Percentiles rank a stretch among this genome's conserved stretches.
phyloP scores from a whole-genome alignment of 495 filamentous ascomycete species.

The Tuber brumale region DNA sequence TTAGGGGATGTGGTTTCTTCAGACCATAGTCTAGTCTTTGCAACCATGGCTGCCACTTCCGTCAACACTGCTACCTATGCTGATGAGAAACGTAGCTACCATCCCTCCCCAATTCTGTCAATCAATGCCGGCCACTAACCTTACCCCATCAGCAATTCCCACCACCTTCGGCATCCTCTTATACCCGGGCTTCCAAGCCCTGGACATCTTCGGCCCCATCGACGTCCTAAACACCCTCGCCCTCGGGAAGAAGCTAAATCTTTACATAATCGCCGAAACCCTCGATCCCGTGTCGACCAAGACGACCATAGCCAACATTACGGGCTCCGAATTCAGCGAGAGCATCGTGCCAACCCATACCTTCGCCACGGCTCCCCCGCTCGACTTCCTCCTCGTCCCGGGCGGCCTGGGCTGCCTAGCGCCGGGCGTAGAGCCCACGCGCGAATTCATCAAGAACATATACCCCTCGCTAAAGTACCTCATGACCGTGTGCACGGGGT shows the following conservation, averaged over 20 bases:
- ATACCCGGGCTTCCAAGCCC: conserved; percentile 49
- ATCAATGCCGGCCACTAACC: background rate
- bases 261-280: conserved; percentile 52
- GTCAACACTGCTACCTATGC: background rate
- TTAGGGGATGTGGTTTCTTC: background rate
- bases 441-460: conserved; percentile 47
- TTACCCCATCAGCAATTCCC: conserved; percentile 18
- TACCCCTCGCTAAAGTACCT: conserved; percentile 52
- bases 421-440: conserved; percentile 42
- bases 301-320: conserved; percentile 13
- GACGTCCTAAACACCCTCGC: conserved; percentile 56
- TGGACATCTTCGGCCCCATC: conserved; percentile 57
- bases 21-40: background rate
- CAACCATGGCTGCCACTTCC: background rate
- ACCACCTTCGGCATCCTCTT: conserved; percentile 44
- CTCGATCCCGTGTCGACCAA: conserved; percentile 50
- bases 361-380: conserved; percentile 45
- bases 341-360: conserved; percentile 58
- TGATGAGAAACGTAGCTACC: background rate
- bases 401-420: conserved; percentile 55
- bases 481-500: conserved; percentile 58
- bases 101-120: background rate
- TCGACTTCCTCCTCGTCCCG: conserved; percentile 63
- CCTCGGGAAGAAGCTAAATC: conserved; percentile 38
- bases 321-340: conserved; percentile 44